Percentiles rank a stretch among this genome's conserved stretches.
Conservation (phyloP, 306 rosid genomes). For the Ziziphus jujuba region DNA sequence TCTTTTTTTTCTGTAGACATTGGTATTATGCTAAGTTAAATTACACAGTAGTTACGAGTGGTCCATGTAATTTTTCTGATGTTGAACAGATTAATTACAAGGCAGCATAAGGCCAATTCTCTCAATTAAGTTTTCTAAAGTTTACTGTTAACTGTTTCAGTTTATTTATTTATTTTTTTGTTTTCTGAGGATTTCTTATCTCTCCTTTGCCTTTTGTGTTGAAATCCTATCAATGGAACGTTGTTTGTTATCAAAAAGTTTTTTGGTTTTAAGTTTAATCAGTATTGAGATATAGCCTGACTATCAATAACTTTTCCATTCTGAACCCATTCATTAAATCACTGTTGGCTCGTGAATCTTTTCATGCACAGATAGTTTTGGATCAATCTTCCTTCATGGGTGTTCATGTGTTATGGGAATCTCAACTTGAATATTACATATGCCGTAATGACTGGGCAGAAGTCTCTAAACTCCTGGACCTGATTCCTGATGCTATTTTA, state of each 20-base stretch:
- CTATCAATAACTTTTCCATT: not conserved
- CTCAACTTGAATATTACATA: slow-evolving; percentile 78
- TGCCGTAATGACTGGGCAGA: slow-evolving; percentile 75
- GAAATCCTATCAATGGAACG: no score
- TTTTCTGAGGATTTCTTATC: no score
- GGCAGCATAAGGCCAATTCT: not conserved
- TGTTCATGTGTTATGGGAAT: slow-evolving; percentile 77
- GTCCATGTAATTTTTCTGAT: not conserved
- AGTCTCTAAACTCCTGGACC: slow-evolving; percentile 65
- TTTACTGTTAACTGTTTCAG: no score
- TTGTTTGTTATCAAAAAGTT: no score
- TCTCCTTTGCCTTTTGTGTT: no score
- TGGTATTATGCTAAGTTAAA: not conserved
- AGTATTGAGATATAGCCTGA: not conserved
- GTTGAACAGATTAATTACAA: no score
- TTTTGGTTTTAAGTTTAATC: no score
- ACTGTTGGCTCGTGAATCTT: slow-evolving; percentile 14
- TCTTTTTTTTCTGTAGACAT: no score
- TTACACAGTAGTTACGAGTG: not conserved
- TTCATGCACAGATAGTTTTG: slow-evolving; percentile 68
- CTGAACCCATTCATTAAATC: not conserved
- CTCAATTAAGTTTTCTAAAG: not conserved
- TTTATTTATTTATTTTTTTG: no score
- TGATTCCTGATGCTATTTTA: slow-evolving; percentile 56
- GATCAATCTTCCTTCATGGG: slow-evolving; percentile 57